Evolutionary conservation across 305 asterid species (phyloP).

Genomic region (Ilex paraguariensis): DNA sequence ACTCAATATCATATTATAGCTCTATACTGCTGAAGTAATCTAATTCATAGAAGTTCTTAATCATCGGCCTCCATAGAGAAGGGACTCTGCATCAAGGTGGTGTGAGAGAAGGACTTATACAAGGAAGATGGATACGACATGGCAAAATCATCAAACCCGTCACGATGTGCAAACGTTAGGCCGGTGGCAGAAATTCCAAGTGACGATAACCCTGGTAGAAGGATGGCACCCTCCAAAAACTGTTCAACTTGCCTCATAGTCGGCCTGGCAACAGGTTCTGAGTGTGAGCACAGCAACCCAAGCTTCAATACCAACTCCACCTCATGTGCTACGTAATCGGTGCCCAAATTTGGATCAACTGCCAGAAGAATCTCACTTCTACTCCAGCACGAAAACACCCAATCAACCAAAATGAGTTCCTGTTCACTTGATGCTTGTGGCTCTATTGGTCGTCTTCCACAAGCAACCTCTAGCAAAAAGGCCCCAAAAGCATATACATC

Average conservation of each 20-base stretch:
- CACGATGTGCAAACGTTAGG: constrained; percentile 14
- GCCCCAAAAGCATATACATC: constrained; percentile 79
- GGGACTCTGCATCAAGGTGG: constrained; percentile 27
- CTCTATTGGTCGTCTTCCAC: constrained; percentile 31
- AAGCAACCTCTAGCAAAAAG: constrained; percentile 51
- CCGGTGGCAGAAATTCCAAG: constrained; percentile 17
- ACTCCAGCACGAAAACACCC: constrained; percentile 40
- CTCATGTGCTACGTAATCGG: constrained; percentile 24
- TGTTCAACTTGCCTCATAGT: constrained; percentile 30
- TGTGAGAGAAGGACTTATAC: constrained; percentile 17
- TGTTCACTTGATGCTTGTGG: not conserved
- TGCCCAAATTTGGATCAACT: constrained; percentile 33
- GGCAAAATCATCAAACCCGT: constrained; percentile 43
- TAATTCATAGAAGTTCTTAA: too few relatives aligned
- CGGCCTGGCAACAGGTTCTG: constrained; percentile 41
- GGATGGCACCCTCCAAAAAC: constrained; percentile 33
- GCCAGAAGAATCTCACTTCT: constrained; percentile 32
- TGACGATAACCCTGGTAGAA: constrained; percentile 36
- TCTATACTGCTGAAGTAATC: too few relatives aligned
- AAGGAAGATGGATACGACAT: constrained; percentile 27
- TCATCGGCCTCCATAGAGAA: constrained; percentile 43
- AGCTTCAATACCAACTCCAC: constrained; percentile 42
- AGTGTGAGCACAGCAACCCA: constrained; percentile 45
- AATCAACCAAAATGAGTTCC: constrained; percentile 29
- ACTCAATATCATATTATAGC: too few relatives aligned